Evolutionary conservation across 306 rosid species (phyloP).

Genomic region (Abrus pulchellus): DNA sequence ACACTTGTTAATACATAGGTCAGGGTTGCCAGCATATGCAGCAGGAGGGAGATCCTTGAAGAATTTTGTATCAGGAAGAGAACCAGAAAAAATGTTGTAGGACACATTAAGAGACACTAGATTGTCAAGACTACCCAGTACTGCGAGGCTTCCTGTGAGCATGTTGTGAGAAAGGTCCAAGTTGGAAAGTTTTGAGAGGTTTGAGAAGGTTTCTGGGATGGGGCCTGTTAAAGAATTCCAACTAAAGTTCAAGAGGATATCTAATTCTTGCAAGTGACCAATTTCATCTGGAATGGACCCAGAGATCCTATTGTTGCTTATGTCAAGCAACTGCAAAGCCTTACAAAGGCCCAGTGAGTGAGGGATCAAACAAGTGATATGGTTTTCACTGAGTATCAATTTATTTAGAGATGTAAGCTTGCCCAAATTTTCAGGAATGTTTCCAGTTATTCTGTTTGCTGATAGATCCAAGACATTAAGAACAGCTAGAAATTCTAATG

Average conservation of each 20-base stretch:
- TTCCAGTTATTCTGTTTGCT: slow-evolving; percentile 61
- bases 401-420: slow-evolving; percentile 70
- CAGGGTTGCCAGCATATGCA: slow-evolving; percentile 65
- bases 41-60: slow-evolving; percentile 67
- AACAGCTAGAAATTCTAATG: slow-evolving; percentile 59
- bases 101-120: slow-evolving; percentile 79
- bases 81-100: slow-evolving; percentile 72
- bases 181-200: slow-evolving; percentile 19
- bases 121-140: slow-evolving; percentile 4
- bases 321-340: slow-evolving; percentile 70
- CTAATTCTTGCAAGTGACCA: slow-evolving; percentile 71
- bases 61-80: slow-evolving; percentile 74
- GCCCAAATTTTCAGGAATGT: slow-evolving; percentile 68
- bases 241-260: slow-evolving; percentile 78
- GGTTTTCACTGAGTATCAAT: slow-evolving; percentile 65
- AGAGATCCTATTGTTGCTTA: slow-evolving; percentile 55
- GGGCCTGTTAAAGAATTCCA: slow-evolving; percentile 61
- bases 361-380: slow-evolving; percentile 65
- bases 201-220: slow-evolving; percentile 6
- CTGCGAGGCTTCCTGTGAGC: not conserved
- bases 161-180: slow-evolving; percentile 26
- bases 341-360: slow-evolving; percentile 67
- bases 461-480: slow-evolving; percentile 80
- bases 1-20: slow-evolving; percentile 69
- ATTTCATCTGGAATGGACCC: slow-evolving; percentile 74